phyloP scores from a whole-genome alignment of 164 flowering plant genomes.

The Liriodendron chinense region DNA sequence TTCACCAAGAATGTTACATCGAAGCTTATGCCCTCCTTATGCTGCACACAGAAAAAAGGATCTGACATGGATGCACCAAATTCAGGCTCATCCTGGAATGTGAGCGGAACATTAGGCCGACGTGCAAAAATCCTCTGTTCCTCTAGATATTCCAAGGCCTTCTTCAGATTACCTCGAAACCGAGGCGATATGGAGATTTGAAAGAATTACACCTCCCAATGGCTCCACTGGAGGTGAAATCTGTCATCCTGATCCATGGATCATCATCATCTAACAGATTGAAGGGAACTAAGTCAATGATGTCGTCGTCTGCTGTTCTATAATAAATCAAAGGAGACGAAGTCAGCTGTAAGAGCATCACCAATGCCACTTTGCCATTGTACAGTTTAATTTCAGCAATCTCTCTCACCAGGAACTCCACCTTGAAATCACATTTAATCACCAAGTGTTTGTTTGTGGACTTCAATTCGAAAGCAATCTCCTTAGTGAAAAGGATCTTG shows the following conservation, averaged over 20 bases:
- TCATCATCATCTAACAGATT: slow-evolving; percentile 91
- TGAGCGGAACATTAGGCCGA: slow-evolving; percentile 21
- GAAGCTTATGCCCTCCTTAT: slow-evolving; percentile 46
- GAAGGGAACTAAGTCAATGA: slow-evolving; percentile 52
- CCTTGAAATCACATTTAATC: slow-evolving; percentile 74
- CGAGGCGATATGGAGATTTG: slow-evolving; percentile 62
- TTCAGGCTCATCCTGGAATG: slow-evolving; percentile 57
- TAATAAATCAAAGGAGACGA: slow-evolving; percentile 71
- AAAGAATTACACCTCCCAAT: slow-evolving; percentile 75
- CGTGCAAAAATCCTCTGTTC: slow-evolving; percentile 41
- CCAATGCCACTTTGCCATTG: slow-evolving; percentile 23
- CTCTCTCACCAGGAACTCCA: slow-evolving; percentile 71
- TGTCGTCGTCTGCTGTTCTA: slow-evolving; percentile 91
- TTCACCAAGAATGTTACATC: slow-evolving; percentile 69
- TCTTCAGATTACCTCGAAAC: slow-evolving; percentile 43
- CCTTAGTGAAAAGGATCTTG: slow-evolving; percentile 56
- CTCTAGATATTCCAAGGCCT: slow-evolving; percentile 45
- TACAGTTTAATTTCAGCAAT: slow-evolving; percentile 46
- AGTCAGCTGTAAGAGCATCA: slow-evolving; percentile 60
- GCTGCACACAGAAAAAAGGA: slow-evolving; percentile 54
- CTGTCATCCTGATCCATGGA: slow-evolving; percentile 94
- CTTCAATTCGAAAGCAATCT: slow-evolving; percentile 65
- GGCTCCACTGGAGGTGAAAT: slow-evolving; percentile 74
- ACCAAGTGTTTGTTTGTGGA: slow-evolving; percentile 29
- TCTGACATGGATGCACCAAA: slow-evolving; percentile 44